Evolutionary conservation across 805 yeast species (phyloP).

Genomic region (Kodamaea sagamina): DNA sequence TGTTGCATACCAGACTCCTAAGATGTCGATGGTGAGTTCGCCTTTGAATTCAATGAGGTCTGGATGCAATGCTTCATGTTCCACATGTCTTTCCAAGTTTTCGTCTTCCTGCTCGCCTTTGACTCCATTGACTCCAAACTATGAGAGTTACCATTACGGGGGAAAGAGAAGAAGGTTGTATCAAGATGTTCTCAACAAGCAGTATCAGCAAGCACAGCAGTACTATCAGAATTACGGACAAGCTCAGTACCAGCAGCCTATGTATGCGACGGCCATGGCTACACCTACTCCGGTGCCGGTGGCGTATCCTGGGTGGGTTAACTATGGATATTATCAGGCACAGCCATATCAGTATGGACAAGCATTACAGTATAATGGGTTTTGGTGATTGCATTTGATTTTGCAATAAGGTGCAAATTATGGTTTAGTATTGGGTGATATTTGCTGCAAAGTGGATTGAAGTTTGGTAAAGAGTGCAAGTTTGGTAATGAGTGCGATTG

Average conservation of each 20-base stretch:
- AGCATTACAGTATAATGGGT: no score
- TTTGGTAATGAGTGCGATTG: no score
- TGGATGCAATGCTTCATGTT: background rate
- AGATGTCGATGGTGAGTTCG: constrained; percentile 1
- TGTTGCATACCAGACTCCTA: constrained; percentile 1
- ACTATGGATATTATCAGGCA: background rate
- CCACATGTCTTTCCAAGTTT: background rate
- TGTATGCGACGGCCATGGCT: background rate
- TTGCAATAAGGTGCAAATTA: no score
- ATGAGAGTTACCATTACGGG: constrained; percentile 13
- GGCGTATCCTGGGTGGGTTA: background rate
- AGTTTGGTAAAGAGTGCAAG: no score
- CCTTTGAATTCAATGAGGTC: constrained; percentile 1
- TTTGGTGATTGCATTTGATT: no score
- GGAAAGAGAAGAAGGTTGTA: constrained; percentile 12
- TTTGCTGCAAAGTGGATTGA: no score
- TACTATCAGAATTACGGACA: background rate
- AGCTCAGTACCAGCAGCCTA: background rate
- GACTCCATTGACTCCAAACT: constrained; percentile 26
- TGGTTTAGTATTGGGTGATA: no score
- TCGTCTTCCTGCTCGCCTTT: constrained; percentile 21
- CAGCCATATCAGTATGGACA: constrained; percentile 1
- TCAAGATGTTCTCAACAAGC: constrained; percentile 8
- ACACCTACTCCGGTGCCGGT: constrained; percentile 11
- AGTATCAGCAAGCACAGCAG: constrained; percentile 4